Percentiles rank a stretch among this genome's conserved stretches.
Conservation (phyloP, 345 rosid genomes). For the Gossypium sturtianum region DNA sequence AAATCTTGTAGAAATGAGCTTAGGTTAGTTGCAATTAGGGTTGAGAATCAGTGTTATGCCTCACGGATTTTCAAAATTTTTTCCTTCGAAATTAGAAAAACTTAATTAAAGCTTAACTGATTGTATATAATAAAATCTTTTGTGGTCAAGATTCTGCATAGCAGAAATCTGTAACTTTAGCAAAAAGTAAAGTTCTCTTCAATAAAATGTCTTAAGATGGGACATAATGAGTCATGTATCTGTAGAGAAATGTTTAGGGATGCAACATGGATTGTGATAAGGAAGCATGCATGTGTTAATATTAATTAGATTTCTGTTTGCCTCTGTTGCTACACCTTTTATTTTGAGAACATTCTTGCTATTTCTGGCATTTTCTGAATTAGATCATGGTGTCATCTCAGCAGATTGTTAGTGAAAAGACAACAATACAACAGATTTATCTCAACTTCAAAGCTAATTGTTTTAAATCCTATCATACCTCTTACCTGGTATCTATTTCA, state of each 20-base stretch:
- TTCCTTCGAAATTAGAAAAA: neutral
- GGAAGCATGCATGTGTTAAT: conserved; percentile 1
- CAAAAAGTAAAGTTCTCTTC: neutral
- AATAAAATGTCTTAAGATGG: neutral
- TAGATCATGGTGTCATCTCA: neutral
- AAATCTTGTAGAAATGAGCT: neutral
- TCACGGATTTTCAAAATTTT: neutral
- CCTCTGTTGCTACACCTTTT: neutral
- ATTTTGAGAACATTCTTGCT: neutral
- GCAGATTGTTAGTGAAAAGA: neutral
- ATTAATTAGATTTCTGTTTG: neutral
- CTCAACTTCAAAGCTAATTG: neutral
- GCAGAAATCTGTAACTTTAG: neutral
- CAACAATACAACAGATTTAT: neutral
- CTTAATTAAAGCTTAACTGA: neutral
- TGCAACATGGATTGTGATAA: neutral
- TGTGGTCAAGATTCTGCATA: neutral
- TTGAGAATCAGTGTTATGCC: neutral
- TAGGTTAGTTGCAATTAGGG: neutral
- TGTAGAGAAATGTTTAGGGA: neutral
- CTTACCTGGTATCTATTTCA: neutral
- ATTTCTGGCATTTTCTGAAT: neutral
- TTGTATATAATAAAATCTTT: neutral
- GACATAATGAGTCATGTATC: neutral
- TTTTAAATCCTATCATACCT: neutral